These are phyloP conservation scores for Phyllosticta capitalensis DNA, from an alignment of 2,329 filamentous ascomycete genomes.

Conservation along the genomic window DNA sequence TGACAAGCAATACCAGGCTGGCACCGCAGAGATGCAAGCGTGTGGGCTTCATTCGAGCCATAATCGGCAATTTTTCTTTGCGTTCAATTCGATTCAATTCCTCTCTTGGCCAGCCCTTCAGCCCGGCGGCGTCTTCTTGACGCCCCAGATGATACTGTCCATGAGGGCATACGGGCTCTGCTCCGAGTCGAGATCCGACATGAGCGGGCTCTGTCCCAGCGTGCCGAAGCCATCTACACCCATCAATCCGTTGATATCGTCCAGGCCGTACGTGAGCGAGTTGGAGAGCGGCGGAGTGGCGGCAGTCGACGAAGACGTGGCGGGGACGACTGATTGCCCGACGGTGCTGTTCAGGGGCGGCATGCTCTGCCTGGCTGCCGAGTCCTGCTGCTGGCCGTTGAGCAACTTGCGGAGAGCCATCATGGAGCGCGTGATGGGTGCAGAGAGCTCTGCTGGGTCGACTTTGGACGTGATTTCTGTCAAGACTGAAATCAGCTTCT, in stretches of 20 bases:
- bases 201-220: conserved; percentile 25
- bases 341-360: conserved; percentile 10
- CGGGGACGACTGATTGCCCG: conserved; percentile 23
- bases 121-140: conserved; percentile 8
- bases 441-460: conserved; percentile 38
- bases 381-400: conserved; percentile 20
- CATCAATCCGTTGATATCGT: conserved; percentile 28
- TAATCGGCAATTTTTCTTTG: background rate
- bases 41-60: background rate
- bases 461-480: conserved; percentile 38
- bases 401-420: conserved; percentile 35
- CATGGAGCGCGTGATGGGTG: conserved; percentile 39
- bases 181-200: conserved; percentile 30
- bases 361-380: conserved; percentile 1
- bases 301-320: background rate
- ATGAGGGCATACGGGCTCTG: conserved; percentile 39
- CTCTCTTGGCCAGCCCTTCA: background rate
- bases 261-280: conserved; percentile 22
- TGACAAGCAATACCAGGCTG: no score
- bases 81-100: background rate
- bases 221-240: conserved; percentile 21
- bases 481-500: conserved; percentile 38
- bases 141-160: conserved; percentile 40
- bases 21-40: no score
- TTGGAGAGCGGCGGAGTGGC: conserved; percentile 10